Evolutionary conservation across 257 asterid genomes (phyloP).

Genomic region (Solanum pinnatisectum): DNA sequence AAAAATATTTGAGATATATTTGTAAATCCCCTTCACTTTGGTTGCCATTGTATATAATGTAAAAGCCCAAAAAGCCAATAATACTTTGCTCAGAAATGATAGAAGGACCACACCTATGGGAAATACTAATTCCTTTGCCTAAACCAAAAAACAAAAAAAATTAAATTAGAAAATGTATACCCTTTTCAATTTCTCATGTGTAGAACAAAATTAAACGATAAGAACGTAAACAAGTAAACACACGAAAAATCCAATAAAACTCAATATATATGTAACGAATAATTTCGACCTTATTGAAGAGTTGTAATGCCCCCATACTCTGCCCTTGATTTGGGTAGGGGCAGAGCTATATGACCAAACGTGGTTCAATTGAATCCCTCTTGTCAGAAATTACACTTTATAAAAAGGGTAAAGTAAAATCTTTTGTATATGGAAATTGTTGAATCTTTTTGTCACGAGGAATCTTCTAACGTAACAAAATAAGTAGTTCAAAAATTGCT

Average conservation of each 20-base stretch:
- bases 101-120: conserved; percentile 9
- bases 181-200: background rate
- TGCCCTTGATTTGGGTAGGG: background rate
- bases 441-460: background rate
- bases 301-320: background rate
- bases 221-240: background rate
- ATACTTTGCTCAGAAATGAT: conserved; percentile 1
- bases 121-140: background rate
- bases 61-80: background rate
- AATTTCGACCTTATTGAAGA: background rate
- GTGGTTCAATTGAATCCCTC: background rate
- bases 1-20: conserved; percentile 60
- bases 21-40: conserved; percentile 68
- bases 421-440: background rate
- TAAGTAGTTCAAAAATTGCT: background rate
- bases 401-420: background rate
- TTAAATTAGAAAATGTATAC: background rate
- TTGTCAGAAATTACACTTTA: rapidly evolving
- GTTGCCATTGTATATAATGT: conserved; percentile 29
- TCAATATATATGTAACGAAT: background rate
- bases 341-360: background rate
- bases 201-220: background rate
- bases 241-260: rapidly evolving
- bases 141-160: background rate
- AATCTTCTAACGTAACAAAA: background rate